Base-by-base conservation (phyloP, 2,329 filamentous ascomycete genomes). In the Alternaria sp. region DNA sequence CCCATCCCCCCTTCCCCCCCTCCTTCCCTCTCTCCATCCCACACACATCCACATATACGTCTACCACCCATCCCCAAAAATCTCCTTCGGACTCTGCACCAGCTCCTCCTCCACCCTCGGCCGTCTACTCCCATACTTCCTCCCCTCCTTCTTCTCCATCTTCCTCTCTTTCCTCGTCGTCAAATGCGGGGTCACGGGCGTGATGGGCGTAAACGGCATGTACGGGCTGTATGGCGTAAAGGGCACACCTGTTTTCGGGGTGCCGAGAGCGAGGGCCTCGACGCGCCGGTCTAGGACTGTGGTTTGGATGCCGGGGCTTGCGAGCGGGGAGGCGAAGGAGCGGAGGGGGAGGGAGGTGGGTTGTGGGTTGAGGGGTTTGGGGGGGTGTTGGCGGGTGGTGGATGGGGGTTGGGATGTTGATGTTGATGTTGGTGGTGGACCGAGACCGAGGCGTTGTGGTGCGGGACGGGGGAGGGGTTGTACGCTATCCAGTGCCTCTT, bases 221-320 rank as follows among this genome's bases (percentile, higher is more conserved):
- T 94, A 95, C 0, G 92, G 91, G 59, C 87, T 89, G 78, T 94
- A 94, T 2, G 92, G 92, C 21, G 91, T 92, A 3, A 88, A 90
- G 49, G 86, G 87, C 23, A 88, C 83, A 1, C 86, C 87, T 0
- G 84, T 85, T 20, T 80, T 79, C 1, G 89, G 88, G 4, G 87
- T 87, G 30, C 69, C 72, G 41, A 77, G 45, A 5, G 63, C 55
- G 2, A 81, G 67, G 54, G 74, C 71, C 12, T 79, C 77, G 15
- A 68, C 51, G 14, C 77, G 71, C 6, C 79, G 71, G 62, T 82
- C 80, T 1, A 85, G 71, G 21, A 82, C 81, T 0, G 82, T 84
- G 5, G 82, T 84, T 49, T 82, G 82, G 46, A 79, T 69, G 60
- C 80, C 69, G n/a, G 75, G 72, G 41, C 73, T 72, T 18, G 63